Evolutionary conservation across 176 grass and related monocot genomes (phyloP), one percentile per base, ranked within the genome.

Genomic region (Zoysia japonica): DNA sequence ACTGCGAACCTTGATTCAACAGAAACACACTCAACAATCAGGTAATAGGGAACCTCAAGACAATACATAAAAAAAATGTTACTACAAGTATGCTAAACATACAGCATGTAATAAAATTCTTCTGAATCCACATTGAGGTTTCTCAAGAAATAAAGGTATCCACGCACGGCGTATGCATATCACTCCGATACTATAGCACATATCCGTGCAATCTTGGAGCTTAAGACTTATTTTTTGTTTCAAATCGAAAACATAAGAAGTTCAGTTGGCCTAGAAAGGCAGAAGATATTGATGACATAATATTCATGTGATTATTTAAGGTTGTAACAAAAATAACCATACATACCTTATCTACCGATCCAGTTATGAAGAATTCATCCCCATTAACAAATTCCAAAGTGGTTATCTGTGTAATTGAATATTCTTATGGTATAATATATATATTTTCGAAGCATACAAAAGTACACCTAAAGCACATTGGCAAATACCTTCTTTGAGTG

Each of bases 401-500:
- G 5, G 92, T 95, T 87, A 99, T 87, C 96, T 99, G 80, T 7
- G 67, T 55, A 88, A 64, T 38, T 14, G 36, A 76, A 72, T 63
- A 3, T 74, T 54, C 42, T 19, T 13, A 47, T 71, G 56, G 72
- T 28, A 76, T 16, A 19, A 46, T 36, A 63, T 28, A 28, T 28
- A 28, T 28, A 28, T 28, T 28, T 28, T 28, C 28, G 28, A 28
- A 28, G 28, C 28, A 28, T 28, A 28, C 28, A 28, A 28, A 28
- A 28, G 28, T 28, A 28, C 28, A 28, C 28, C 28, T 28, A 28
- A 28, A 75, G 57, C 77, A 77, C 46, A 72, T 68, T 41, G 71
- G 45, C 28, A 75, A 65, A 77, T 12, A 98, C 96, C 96, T 93
- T 95, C 78, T 98, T 98, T n/a, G 96, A 95, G 76, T 98, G 96